A percentile compares a stretch with the other conserved stretches of the same genome.
These are phyloP conservation scores for Onygenales sp. DNA, from an alignment of 2,329 filamentous ascomycete genomes.

Conservation along the genomic window DNA sequence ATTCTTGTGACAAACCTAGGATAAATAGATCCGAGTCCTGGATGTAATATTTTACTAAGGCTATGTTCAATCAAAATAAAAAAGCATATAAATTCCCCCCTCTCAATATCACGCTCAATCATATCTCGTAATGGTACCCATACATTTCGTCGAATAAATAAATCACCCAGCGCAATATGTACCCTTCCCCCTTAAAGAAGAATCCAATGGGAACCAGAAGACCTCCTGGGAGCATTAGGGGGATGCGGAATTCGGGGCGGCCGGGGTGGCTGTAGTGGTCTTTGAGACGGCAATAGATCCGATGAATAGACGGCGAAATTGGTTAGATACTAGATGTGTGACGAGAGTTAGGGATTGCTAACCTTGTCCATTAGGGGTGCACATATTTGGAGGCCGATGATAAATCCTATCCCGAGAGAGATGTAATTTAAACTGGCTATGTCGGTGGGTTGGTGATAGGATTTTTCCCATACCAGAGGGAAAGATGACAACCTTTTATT, in stretches of 20 bases:
- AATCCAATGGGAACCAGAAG: constrained; percentile 44
- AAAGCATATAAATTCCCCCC: too few relatives aligned
- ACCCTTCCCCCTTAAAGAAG: constrained; percentile 40
- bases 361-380: constrained; percentile 21
- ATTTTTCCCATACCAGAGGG: constrained; percentile 44
- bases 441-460: constrained; percentile 48
- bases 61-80: too few relatives aligned
- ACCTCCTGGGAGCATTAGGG: constrained; percentile 46
- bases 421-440: constrained; percentile 58
- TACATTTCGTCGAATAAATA: too few relatives aligned
- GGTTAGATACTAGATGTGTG: too few relatives aligned
- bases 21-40: too few relatives aligned
- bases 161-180: constrained; percentile 23
- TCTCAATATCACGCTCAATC: too few relatives aligned
- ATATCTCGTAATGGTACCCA: too few relatives aligned
- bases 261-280: constrained; percentile 6
- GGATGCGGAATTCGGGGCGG: constrained; percentile 55
- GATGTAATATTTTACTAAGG: too few relatives aligned
- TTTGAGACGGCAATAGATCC: constrained; percentile 20
- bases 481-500: constrained; percentile 46
- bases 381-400: constrained; percentile 43
- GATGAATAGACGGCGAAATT: background rate
- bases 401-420: constrained; percentile 53
- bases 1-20: too few relatives aligned
- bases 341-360: constrained; percentile 1